A percentile compares a stretch with the other conserved stretches of the same genome.
These are phyloP conservation scores for Somion occarium DNA, from an alignment of 1,284 basidiomycete species.

Conservation along the genomic window DNA sequence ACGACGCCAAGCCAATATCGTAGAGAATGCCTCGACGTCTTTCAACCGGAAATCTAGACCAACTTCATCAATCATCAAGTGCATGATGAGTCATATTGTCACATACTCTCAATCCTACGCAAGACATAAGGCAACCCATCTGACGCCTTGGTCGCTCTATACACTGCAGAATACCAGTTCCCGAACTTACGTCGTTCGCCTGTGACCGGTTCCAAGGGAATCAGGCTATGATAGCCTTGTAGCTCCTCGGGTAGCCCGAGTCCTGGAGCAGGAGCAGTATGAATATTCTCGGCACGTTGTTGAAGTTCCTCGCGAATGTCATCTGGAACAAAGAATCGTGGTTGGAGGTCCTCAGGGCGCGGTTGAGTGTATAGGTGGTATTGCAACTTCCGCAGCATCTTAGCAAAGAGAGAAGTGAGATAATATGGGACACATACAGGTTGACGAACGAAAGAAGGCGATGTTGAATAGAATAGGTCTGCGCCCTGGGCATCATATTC, in stretches of 20 bases:
- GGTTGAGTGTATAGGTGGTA: slow-evolving; percentile 86
- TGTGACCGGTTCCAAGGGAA: slow-evolving; percentile 63
- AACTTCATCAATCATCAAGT: slow-evolving; percentile 10
- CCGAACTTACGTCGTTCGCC: slow-evolving; percentile 66
- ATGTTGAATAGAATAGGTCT: slow-evolving; percentile 46
- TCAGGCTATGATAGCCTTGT: slow-evolving; percentile 87
- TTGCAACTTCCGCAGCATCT: slow-evolving; percentile 53
- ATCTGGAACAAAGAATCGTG: slow-evolving; percentile 67
- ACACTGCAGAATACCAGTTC: slow-evolving; percentile 77
- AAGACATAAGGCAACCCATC: slow-evolving; percentile 82
- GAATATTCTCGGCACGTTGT: slow-evolving; percentile 73
- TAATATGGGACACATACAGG: slow-evolving; percentile 39
- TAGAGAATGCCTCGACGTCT: slow-evolving; percentile 77
- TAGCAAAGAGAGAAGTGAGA: background rate
- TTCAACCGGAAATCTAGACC: slow-evolving; percentile 76
- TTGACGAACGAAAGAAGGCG: slow-evolving; percentile 57
- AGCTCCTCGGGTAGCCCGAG: slow-evolving; percentile 80
- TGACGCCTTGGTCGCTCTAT: slow-evolving; percentile 74
- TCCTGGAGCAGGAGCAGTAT: slow-evolving; percentile 39
- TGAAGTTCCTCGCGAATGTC: slow-evolving; percentile 78
- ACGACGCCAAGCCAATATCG: slow-evolving; percentile 86
- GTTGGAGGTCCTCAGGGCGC: slow-evolving; percentile 47
- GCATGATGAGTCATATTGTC: background rate
- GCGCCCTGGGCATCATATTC: slow-evolving; percentile 20
- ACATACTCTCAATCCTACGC: slow-evolving; percentile 82